phyloP scores from a whole-genome alignment of 495 filamentous ascomycete genomes.

The Schizothecium vesticola region DNA sequence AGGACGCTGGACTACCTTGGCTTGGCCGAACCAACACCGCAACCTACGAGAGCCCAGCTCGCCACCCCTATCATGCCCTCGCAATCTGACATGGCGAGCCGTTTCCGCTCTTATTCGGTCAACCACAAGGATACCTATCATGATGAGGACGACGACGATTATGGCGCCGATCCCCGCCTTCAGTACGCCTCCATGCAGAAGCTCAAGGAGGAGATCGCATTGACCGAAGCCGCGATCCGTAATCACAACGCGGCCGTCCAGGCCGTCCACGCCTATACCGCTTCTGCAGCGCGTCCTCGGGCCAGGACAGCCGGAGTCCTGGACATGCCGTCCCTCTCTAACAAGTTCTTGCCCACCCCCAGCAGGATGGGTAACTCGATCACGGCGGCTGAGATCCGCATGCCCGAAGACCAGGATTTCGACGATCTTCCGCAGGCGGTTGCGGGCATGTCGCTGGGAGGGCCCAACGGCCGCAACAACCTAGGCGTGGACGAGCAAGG shows the following conservation, averaged over 20 bases:
- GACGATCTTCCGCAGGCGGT: slow-evolving; percentile 66
- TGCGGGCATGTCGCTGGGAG: slow-evolving; percentile 68
- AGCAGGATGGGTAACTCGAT: slow-evolving; percentile 83
- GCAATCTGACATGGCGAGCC: slow-evolving; percentile 73
- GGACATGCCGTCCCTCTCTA: slow-evolving; percentile 70
- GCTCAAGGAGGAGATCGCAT: slow-evolving; percentile 55
- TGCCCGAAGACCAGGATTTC: slow-evolving; percentile 68
- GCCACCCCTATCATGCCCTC: slow-evolving; percentile 66
- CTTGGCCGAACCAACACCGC: slow-evolving; percentile 80
- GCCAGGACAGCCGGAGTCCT: slow-evolving; percentile 81
- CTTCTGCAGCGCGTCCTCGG: slow-evolving; percentile 75
- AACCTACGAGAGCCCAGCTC: slow-evolving; percentile 67
- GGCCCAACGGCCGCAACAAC: slow-evolving; percentile 53
- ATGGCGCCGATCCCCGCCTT: slow-evolving; percentile 65
- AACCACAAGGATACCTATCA: slow-evolving; percentile 98
- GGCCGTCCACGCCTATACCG: slow-evolving; percentile 25
- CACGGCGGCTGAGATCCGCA: slow-evolving; percentile 68
- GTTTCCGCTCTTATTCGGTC: slow-evolving; percentile 94
- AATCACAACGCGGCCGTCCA: slow-evolving; percentile 93
- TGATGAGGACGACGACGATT: slow-evolving; percentile 84
- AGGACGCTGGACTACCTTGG: slow-evolving; percentile 94
- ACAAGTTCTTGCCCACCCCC: slow-evolving; percentile 74
- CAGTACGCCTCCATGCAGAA: slow-evolving; percentile 50
- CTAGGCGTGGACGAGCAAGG: slow-evolving; percentile 64
- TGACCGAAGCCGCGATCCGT: slow-evolving; percentile 85